These are phyloP conservation scores for Thuidium tamariscinum DNA, from an alignment of 225 moss, liverwort and hornwort genomes.

Conservation along the genomic window DNA sequence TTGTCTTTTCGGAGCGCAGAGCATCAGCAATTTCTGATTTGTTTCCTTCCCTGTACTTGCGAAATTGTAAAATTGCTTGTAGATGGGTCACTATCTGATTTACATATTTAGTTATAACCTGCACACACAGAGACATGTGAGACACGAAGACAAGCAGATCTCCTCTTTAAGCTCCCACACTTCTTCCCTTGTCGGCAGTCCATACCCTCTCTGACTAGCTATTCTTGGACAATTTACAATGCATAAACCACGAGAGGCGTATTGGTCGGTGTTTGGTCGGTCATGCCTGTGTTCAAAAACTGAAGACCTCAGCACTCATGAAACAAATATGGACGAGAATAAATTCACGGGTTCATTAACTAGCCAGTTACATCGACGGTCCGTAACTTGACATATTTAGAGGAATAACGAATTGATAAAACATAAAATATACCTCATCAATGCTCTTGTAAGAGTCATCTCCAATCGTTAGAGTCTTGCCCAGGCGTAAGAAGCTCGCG, in stretches of 20 bases:
- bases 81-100: conserved; percentile 55
- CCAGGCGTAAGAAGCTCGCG: conserved; percentile 81
- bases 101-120: conserved; percentile 76
- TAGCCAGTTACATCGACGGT: not conserved
- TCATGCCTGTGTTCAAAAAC: not conserved
- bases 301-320: not conserved
- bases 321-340: not conserved
- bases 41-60: conserved; percentile 73
- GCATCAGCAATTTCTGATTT: conserved; percentile 73
- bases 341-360: not conserved
- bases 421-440: conserved; percentile 61
- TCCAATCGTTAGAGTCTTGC: conserved; percentile 82
- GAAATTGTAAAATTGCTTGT: conserved; percentile 53
- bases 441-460: conserved; percentile 80
- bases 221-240: not conserved
- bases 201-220: not conserved
- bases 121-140: conserved; percentile 21
- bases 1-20: conserved; percentile 48
- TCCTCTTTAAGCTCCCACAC: not conserved
- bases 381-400: not conserved
- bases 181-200: not conserved
- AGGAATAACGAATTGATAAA: not conserved
- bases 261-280: not conserved
- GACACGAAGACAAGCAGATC: not conserved
- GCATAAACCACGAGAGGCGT: not conserved